Evolutionary conservation across 805 yeast species (phyloP), one percentile per base, ranked within the genome.

Genomic region (Metschnikowia continentalis): DNA sequence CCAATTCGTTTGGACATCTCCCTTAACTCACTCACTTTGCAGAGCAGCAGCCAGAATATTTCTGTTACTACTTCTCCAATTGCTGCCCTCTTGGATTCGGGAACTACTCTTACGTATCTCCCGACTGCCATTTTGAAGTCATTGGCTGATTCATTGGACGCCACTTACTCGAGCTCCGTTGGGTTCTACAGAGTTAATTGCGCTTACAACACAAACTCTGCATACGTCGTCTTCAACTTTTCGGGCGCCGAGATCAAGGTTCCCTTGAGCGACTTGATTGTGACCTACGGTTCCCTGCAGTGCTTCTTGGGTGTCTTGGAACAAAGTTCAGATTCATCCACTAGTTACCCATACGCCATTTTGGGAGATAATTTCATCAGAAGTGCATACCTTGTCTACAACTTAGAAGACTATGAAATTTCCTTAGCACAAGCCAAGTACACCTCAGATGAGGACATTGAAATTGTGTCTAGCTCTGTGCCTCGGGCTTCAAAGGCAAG

Each of bases 291-390:
- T 17, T 45, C 46, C 22, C 43, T 26, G 19, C 37, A 32, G 23
- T 71, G 75, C 54, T 55, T 53, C 45, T 61, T 70, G 52, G 70
- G 72, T 5, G 56, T 68, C 20, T 47, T 65, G 32, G 57, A 52
- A 13, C 67, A 63, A 23, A 17, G 35, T 15, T 33, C 36, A 11
- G 36, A 41, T 38, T 58, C 58, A 48, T 51, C 67, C 37, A 72
- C 83, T 49, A 91, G 90, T 14, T 88, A 83, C 60, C 75, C 78
- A 3, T 47, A 46, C 49, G 58, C 69, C 15, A 73, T 83, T 49
- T 70, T 87, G 35, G 94, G 94, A 10, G 90, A 84, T 61, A 76
- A 79, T 42, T 79, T 86, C 61, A 67, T 87, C 55, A 73, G 88
- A 48, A 75, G 79, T 51, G 83, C 84, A 2, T 86, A 84, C 63